Base-by-base conservation (phyloP, 148 eudicot species). In the Silene latifolia region DNA sequence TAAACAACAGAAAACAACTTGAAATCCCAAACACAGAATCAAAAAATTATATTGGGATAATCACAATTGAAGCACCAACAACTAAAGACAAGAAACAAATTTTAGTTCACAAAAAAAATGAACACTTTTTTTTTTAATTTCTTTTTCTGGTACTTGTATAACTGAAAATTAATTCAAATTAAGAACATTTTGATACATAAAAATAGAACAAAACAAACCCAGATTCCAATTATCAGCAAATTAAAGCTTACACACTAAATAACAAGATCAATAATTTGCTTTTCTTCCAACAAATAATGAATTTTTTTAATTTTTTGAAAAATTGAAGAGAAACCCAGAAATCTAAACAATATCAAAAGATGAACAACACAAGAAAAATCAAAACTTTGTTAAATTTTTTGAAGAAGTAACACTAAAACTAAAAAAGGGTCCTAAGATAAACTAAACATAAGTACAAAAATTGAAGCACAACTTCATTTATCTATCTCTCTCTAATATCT, bases 231-330 rank as follows among this genome's bases (percentile, higher is more conserved):
- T 59, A 71, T 57, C 24, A 61, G 62, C 15, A 62, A 80, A 77
- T 24, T 39, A 58, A 51, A 60, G 53, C 7, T 4, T 4, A 73
- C 35, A 58, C 32, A 21, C 60, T 46, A 67, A 77, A 19, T 17
- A 42, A 67, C 29, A 69, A 48, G 25, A 67, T 44, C 23, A 32
- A 70, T 14, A 67, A 44, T 66, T 35, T 8, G 9, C 8, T 39
- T 58, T 66, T 19, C 11, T 44, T 68, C 44, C 54, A 72, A 80
- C 57, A 35, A 80, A 64, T 63, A 80, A 80, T 80, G 76, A 76
- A 68, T 63, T 20, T 74, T 79, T 74, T 13, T 27, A 66, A 35
- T 46, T 2, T 53, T 67, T 17, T 27, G 18, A 18, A 48, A 76
- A 79, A 76, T 73, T 24, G 56, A 72, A 69, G 56, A 47, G 18